Evolutionary conservation across 2,329 filamentous ascomycete species (phyloP), one percentile per base, ranked within the genome.

Genomic region (Rhinocladiella similis): DNA sequence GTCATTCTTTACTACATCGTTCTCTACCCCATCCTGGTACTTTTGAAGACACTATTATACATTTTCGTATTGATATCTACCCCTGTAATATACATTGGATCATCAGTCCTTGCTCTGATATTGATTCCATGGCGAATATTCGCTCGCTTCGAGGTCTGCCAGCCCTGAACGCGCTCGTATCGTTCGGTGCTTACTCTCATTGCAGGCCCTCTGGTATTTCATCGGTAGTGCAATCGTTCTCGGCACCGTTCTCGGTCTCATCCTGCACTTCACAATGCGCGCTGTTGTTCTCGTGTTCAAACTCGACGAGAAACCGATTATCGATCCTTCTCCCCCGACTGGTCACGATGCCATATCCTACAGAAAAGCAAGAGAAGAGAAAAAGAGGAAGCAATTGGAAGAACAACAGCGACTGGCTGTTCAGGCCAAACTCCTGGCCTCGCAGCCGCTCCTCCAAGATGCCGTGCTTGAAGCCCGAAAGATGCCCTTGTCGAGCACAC

Each of bases 161-260:
- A 39, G 14, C 19, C 18, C 41, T 48, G 20, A 29, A 13, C 19
- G n/a, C 16, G 16, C 52, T 50, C 10, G 29, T 12, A 7, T 33
- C 10, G 10, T 33, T 12, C 29, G 29, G 6, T 33, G 10, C 29
- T 33, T 10, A 52, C 64, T n/a, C 49, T 50, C 55, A 50, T 41
- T 20, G 47, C 54, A 80, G 77, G 73, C 72, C 47, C 56, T 77
- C 18, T 70, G 72, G 52, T 79, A 81, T 66, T 87, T 80, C 66
- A 77, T 91, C 46, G 85, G 84, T 47, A 80, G 85, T 20, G 90
- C 89, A 6, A 79, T 83, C 29, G 71, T 89, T 16, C 77, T 90
- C 50, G 90, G 90, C n/a, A 73, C 86, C 50, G 49, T 83, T 10
- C 75, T 85, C 25, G 89, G 88, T 50, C 70, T 85, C 49, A 62